Base-by-base conservation (phyloP, 129 eudicot genomes). In the Tagetes patula region DNA sequence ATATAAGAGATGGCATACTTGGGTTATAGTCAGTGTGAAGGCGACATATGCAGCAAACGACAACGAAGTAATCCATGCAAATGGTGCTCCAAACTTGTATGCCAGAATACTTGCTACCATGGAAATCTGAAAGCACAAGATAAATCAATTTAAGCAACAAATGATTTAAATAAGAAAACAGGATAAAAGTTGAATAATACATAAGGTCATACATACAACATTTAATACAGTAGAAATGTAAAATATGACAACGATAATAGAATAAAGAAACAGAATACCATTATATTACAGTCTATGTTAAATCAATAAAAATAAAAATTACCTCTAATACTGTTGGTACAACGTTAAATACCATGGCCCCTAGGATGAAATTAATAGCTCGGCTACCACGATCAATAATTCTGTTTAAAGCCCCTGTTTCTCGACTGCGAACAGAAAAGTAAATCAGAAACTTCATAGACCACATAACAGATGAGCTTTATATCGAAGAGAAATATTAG, bases 311-410 rank as follows among this genome's bases (percentile, higher is more conserved):
- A 56, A 42, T 0, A 72, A 54, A 46, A 12, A 71, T 70, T 78
- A 94, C 99, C 99, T 94, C 99, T 82, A 94, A 72, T 49, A 94
- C 59, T 52, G 97, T 94, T 8, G 99, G 99, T 30, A 90, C 96
- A 80, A 94, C 94, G 80, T 94, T 94, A 78, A 94, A 94, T 64
- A 94, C 99, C 99, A 94, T 94, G 46, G 99, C 77, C 40, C 87
- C 76, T 70, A 94, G 97, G 27, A 94, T 88, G 78, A 90, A 94
- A 82, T 94, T 94, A 46, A 94, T 94, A 75, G 99, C 99, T 67
- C 99, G 93, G 87, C 99, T 94, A 83, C 99, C 99, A 77, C 99
- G 97, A 80, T 94, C 99, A 74, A 90, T 91, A 30, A 86, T 85
- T 63, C 99, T 90, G 77, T 86, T 94, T 12, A 94, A 82, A 75